phyloP scores from a whole-genome alignment of 805 yeast genomes.

The Metschnikowia borealis region DNA sequence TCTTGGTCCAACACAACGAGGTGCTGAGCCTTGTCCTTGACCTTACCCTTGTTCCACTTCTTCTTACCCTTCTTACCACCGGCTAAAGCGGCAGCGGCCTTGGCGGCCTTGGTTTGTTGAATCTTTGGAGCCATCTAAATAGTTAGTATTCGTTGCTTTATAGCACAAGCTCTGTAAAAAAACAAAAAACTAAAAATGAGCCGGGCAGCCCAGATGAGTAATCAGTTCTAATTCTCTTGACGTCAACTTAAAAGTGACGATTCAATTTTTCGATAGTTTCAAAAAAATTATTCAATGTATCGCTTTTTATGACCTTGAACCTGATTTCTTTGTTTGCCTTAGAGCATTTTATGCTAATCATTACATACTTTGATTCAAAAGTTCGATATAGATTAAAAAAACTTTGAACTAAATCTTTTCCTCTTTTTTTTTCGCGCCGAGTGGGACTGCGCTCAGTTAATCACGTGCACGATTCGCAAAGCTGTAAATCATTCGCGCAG shows the following conservation, averaged over 20 bases:
- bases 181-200: neutral
- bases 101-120: conserved; percentile 99
- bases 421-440: conserved; percentile 12
- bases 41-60: conserved; percentile 99
- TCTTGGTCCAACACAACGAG: conserved; percentile 96
- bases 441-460: conserved; percentile 1
- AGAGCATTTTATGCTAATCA: neutral
- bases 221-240: too few species aligned
- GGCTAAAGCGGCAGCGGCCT: conserved; percentile 99
- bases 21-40: conserved; percentile 99
- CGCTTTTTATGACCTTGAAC: neutral
- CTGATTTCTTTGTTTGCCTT: neutral
- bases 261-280: too few species aligned
- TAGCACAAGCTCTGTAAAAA: neutral
- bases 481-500: neutral
- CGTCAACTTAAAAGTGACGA: too few species aligned
- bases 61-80: conserved; percentile 99
- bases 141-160: conserved; percentile 6
- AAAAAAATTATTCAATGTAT: neutral
- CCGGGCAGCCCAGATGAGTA: too few species aligned
- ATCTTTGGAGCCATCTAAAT: conserved; percentile 89
- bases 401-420: conserved; percentile 6
- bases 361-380: conserved; percentile 29
- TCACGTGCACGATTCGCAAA: conserved; percentile 8
- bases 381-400: conserved; percentile 23